Evolutionary conservation across 331 rosid genomes (phyloP).

Genomic region (Malus hybrid): DNA sequence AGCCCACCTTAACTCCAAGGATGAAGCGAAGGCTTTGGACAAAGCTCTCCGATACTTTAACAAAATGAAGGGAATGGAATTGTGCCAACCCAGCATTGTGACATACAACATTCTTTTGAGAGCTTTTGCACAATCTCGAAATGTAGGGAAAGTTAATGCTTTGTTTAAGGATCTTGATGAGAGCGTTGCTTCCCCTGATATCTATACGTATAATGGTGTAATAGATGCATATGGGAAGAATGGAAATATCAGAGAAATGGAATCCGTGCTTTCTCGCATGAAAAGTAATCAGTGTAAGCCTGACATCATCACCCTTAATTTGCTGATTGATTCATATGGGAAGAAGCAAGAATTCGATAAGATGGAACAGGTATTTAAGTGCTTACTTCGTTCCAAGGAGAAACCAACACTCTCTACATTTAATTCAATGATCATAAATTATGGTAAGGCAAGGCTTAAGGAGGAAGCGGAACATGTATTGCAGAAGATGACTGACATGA

Average conservation of each 20-base stretch:
- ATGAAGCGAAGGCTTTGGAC: conserved; percentile 70
- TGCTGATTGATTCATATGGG: conserved; percentile 85
- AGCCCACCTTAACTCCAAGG: conserved; percentile 75
- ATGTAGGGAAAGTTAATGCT: conserved; percentile 48
- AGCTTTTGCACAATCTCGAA: conserved; percentile 72
- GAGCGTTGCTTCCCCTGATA: conserved; percentile 68
- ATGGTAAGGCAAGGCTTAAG: conserved; percentile 80
- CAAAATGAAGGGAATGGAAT: conserved; percentile 78
- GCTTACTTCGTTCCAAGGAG: conserved; percentile 71
- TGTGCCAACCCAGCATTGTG: conserved; percentile 80
- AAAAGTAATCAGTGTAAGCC: conserved; percentile 65
- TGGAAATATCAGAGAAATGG: conserved; percentile 93
- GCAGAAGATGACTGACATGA: conserved; percentile 60
- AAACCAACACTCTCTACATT: conserved; percentile 74
- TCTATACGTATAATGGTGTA: conserved; percentile 80
- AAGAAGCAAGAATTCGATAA: conserved; percentile 77
- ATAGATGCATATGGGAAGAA: conserved; percentile 91
- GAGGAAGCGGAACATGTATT: conserved; percentile 60
- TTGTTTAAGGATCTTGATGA: conserved; percentile 82
- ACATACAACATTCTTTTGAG: conserved; percentile 84
- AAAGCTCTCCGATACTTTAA: conserved; percentile 74
- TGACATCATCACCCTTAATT: conserved; percentile 71
- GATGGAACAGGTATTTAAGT: conserved; percentile 94
- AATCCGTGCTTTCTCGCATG: conserved; percentile 65
- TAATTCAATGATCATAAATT: conserved; percentile 85